Evolutionary conservation across 2,329 filamentous ascomycete species (phyloP), one percentile per base, ranked within the genome.

Genomic region (Sporothrix humicola): DNA sequence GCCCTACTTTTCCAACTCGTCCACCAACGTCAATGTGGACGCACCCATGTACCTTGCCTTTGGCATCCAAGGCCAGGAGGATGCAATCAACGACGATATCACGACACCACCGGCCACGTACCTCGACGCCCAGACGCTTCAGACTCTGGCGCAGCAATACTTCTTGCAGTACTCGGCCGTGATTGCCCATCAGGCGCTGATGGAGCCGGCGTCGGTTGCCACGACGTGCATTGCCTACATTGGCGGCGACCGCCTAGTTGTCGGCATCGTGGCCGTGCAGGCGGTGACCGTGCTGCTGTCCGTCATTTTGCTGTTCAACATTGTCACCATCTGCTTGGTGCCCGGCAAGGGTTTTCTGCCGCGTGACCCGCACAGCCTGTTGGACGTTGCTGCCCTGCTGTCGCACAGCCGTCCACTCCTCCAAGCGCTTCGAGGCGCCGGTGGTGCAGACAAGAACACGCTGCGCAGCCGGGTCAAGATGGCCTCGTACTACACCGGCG

Each of bases 331-430:
- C 1, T 76, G 76, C n/a, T 48, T 77, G 0, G 77, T 79, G 13
- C 81, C 82, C 0, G 79, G 52, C 37, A 76, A 76, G 46, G 81
- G 81, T 0, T 79, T 83, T n/a, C 77, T 83, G 3, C 82, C 82
- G 0, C 79, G 81, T 13, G 77, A 81, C 8, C 81, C 82, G 0
- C 79, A 77, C 17, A 80, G 80, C 2, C 78, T 83, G 10, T 77
- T 82, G 56, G 80, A 80, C 66, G 77, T 79, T 74, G 82, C 82
- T 0, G 78, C 82, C 1, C 77, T 83, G 13, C 75, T 83, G 2
- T 78, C 80, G 2, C 81, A 83, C 48, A 83, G 82, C 66, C 79
- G 79, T 3, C 74, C 78, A 7, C 77, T 83, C 0, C 78, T 83
- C 1, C 80, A 82, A 65, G 78, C 78, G 0, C 8, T 61, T 1